Base-by-base conservation (phyloP, 148 eudicot species). In the Camellia sinensis region DNA sequence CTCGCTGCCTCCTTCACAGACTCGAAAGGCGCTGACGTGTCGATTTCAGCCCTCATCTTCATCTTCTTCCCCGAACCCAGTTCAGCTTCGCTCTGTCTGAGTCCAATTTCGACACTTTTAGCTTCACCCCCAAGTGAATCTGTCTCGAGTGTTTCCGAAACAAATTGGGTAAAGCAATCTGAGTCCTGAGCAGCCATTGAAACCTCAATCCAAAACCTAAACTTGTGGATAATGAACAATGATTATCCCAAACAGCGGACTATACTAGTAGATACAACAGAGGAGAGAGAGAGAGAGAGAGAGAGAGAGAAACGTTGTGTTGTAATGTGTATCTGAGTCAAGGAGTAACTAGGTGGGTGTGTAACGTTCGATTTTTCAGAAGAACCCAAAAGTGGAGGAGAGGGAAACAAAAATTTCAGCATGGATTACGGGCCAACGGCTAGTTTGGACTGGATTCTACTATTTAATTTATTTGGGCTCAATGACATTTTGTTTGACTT, bases 11-110 rank as follows among this genome's bases (percentile, higher is more conserved):
- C 97, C 82, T 90, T 95, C 9, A 95, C 97, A 3, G 97, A 93
- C 87, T 93, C 99, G 65, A 95, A 92, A 12, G 99, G 97, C 3
- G 97, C 97, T 5, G 97, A 93, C 14, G 99, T 95, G 79, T 95
- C 99, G 73, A 95, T 91, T 80, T 95, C 97, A 3, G 87, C 89
- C 83, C 85, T 91, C 3, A 12, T 73, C 41, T 57, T 70, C 64
- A 63, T 48, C 52, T 48, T 68, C 75, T 82, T 76, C 72, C 61
- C 83, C 71, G 48, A 29, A 45, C 45, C 74, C 5, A 7, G 67
- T 1, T 46, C 76, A 17, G 11, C 19, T 54, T 22, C 52, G 15
- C 5, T 66, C 18, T n/a, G 46, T 54, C 44, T 0, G 59, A 63
- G 45, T 46, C 12, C 61, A 68, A 40, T 6, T 48, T 17, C 29